These are phyloP conservation scores for Metschnikowia lochheadii DNA, from an alignment of 805 yeast genomes.

Conservation along the genomic window DNA sequence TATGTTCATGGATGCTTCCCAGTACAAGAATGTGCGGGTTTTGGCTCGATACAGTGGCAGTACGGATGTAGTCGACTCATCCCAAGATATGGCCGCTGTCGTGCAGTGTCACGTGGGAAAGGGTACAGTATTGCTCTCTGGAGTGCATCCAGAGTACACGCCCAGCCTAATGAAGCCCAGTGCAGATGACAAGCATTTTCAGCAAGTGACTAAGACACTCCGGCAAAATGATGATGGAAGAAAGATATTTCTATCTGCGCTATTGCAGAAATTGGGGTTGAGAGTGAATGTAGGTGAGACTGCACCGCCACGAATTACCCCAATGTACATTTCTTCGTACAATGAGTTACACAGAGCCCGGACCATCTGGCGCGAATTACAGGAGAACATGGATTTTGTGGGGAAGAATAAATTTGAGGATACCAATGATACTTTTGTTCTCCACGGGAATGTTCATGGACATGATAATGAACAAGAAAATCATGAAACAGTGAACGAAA, in stretches of 20 bases:
- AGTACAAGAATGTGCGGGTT: constrained; percentile 58
- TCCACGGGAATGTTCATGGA: constrained; percentile 33
- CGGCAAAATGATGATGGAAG: constrained; percentile 45
- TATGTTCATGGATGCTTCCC: constrained; percentile 71
- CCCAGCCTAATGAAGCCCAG: constrained; percentile 45
- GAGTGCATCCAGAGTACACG: constrained; percentile 87
- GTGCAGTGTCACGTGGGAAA: constrained; percentile 63
- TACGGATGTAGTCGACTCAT: constrained; percentile 46
- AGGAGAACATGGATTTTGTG: constrained; percentile 32
- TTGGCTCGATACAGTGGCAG: constrained; percentile 63
- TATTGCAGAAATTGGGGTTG: constrained; percentile 60
- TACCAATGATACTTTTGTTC: constrained; percentile 51
- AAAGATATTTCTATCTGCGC: constrained; percentile 49
- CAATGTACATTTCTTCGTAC: constrained; percentile 51
- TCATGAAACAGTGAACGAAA: too few relatives aligned
- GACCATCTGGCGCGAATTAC: constrained; percentile 34
- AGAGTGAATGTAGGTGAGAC: constrained; percentile 53
- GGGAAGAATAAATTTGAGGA: constrained; percentile 41
- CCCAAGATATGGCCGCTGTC: constrained; percentile 58
- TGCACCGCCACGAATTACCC: constrained; percentile 64
- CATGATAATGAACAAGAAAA: constrained; percentile 20
- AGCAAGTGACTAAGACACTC: constrained; percentile 33
- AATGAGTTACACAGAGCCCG: constrained; percentile 28
- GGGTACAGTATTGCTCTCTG: constrained; percentile 74
- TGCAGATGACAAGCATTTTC: constrained; percentile 26